Conservation (phyloP, 2,329 filamentous ascomycete species). For the Cladosporium sp. region DNA sequence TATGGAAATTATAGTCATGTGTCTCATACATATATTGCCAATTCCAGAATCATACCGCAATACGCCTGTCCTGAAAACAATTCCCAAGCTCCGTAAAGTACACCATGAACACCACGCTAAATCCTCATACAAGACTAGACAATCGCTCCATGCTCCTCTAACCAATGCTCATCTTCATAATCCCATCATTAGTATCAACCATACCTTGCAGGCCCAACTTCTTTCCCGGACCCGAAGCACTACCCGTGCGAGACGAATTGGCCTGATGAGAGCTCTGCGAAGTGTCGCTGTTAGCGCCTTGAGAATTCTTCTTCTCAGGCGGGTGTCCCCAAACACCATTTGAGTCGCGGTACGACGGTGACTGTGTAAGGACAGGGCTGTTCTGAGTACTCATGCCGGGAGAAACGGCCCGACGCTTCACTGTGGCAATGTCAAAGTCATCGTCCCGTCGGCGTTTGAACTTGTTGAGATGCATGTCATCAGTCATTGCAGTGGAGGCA, state of each 20-base stretch:
- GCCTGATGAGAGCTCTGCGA: slow-evolving; percentile 32
- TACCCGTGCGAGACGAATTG: slow-evolving; percentile 1
- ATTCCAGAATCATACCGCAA: no score
- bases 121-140: not conserved
- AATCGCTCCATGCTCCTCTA: slow-evolving; percentile 38
- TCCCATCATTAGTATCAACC: slow-evolving; percentile 88
- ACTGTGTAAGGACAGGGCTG: slow-evolving; percentile 77
- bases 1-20: not conserved
- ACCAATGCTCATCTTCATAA: slow-evolving; percentile 98
- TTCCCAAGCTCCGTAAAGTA: not conserved
- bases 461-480: slow-evolving; percentile 32
- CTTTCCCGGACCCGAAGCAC: slow-evolving; percentile 36
- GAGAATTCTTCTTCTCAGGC: slow-evolving; percentile 41
- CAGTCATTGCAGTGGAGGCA: slow-evolving; percentile 22
- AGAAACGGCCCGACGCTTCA: slow-evolving; percentile 88
- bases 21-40: not conserved
- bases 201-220: slow-evolving; percentile 83
- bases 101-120: slow-evolving; percentile 4
- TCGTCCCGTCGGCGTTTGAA: slow-evolving; percentile 81
- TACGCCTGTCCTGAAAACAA: not conserved
- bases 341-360: slow-evolving; percentile 67
- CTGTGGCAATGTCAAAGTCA: slow-evolving; percentile 79
- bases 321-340: slow-evolving; percentile 66
- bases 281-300: slow-evolving; percentile 37
- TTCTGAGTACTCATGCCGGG: slow-evolving; percentile 89